Base-by-base conservation (phyloP, 2,329 filamentous ascomycete species). In the Fusarium clavum region DNA sequence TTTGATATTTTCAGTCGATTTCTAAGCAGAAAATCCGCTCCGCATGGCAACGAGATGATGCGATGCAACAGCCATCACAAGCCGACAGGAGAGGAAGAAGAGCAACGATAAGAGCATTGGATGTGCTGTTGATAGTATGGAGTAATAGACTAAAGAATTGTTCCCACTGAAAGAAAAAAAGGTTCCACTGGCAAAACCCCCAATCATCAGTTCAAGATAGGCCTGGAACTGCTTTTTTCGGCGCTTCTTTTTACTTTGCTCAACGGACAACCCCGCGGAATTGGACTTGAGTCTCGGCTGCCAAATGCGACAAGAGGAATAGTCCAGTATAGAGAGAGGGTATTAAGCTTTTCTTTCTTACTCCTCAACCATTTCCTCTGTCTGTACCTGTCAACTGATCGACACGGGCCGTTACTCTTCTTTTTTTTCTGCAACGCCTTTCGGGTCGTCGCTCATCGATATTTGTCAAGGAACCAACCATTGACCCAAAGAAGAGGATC, bases 11-110 rank as follows among this genome's bases (percentile, higher is more conserved):
- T 47, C 16, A 25, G 43, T 43, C 69, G 73, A 75, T 75, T 75
- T 75, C 73, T 75, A 75, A 75, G 73, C 73, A 75, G 32, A 58
- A 63, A 64, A 60, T 52, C 58, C 44, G 53, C 54, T 62, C 54
- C 45, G 60, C 60, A 56, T 56, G 27, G 43, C 27, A 62, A 62
- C 41, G 60, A 18, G 32, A 58, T 29, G 18, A 52, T 52, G 48
- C 32, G 48, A 40, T 52, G 14, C 18, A 61, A 48, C 51, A 65
- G 53, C 58, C 67, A 67, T 66, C 41, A 69, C 44, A 52, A 57
- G 61, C 52, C 46, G 61, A 34, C 24, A 46, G 34, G 34, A 25
- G 29, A 38, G 29, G 32, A 29, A 22, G 40, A 45, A 40, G 27
- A 27, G 34, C 10, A 34, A 34, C 44, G 48, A 55, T 53, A 47